Evolutionary conservation across 225 moss, liverwort and hornwort species (phyloP), one percentile per base, ranked within the genome.

Genomic region (Pseudisothecium myosuroides): DNA sequence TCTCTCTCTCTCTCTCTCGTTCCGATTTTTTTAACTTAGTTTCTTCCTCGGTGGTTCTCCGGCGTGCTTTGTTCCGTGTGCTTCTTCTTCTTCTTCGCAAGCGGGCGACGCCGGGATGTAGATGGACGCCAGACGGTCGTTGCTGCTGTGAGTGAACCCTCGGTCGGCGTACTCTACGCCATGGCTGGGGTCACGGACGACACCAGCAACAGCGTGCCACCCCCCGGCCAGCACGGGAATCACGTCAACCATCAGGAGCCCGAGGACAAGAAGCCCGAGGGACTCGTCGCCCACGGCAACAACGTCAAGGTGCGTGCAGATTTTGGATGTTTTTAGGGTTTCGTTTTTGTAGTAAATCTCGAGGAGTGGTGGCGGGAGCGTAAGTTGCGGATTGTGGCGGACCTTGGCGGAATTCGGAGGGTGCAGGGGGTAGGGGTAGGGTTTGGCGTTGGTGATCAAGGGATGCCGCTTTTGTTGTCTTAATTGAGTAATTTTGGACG

Each of bases 131-230:
- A 82, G 77, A 28, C 71, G 45, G 45, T 45, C 78, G 89, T 89
- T 83, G 93, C 90, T 77, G 87, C 83, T 88, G 86, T 83, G 88
- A 91, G 80, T 77, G 67, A 87, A 72, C 90, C 80, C 86, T 92
- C 61, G 89, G 89, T 85, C 58, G 86, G 80, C 89, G 73, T 75
- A 22, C 55, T 34, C 62, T 61, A 61, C 87, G 91, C 89, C 69
- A 93, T 93, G 93, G 93, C 93, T 83, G 93, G 93, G 86, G 93
- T 88, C 74, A 86, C 93, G 83, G 91, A 93, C 83, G 93, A 88
- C 86, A 86, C 93, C 67, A 93, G 83, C 83, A 92, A 88, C 85
- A 93, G 89, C 81, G 91, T 86, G 89, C 89, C 91, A 59, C 31
- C 91, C 61, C 77, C 77, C 78, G 88, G 77, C 29, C 92, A 87